Conservation (phyloP, 768 basidiomycete species). For the Leucogyrophana mollusca region DNA sequence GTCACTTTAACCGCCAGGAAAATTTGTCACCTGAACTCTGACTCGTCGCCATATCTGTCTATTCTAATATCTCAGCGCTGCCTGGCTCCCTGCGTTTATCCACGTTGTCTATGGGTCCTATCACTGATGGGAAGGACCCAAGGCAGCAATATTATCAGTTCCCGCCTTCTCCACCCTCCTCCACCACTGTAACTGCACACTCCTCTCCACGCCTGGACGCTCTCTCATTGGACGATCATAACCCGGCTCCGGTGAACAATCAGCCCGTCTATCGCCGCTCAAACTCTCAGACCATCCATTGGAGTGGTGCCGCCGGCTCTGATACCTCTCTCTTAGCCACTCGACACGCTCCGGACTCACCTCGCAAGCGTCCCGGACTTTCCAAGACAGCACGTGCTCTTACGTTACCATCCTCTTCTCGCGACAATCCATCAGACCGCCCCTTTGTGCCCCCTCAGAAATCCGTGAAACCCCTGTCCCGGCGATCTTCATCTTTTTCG, state of each 20-base stretch:
- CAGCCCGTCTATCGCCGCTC: conserved; percentile 12
- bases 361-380: conserved; percentile 19
- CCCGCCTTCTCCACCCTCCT: conserved; percentile 48
- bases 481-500: conserved; percentile 25
- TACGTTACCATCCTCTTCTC: conserved; percentile 31
- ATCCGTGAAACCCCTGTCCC: conserved; percentile 29
- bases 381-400: conserved; percentile 26
- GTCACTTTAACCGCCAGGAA: not conserved
- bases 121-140: conserved; percentile 16
- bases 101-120: conserved; percentile 21
- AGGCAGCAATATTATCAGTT: conserved; percentile 35
- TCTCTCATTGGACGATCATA: conserved; percentile 23
- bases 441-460: conserved; percentile 24
- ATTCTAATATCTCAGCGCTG: not conserved
- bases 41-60: not conserved
- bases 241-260: conserved; percentile 15
- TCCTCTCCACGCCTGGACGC: conserved; percentile 36
- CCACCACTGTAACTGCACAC: conserved; percentile 37
- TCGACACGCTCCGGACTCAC: conserved; percentile 24
- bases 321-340: conserved; percentile 30
- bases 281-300: conserved; percentile 36
- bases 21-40: not conserved
- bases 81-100: not conserved
- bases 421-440: conserved; percentile 13
- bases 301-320: conserved; percentile 47